A percentile compares a stretch with the other conserved stretches of the same genome.
Conservation (phyloP, 2,329 filamentous ascomycete species). For the Gaeumannomyces tritici region DNA sequence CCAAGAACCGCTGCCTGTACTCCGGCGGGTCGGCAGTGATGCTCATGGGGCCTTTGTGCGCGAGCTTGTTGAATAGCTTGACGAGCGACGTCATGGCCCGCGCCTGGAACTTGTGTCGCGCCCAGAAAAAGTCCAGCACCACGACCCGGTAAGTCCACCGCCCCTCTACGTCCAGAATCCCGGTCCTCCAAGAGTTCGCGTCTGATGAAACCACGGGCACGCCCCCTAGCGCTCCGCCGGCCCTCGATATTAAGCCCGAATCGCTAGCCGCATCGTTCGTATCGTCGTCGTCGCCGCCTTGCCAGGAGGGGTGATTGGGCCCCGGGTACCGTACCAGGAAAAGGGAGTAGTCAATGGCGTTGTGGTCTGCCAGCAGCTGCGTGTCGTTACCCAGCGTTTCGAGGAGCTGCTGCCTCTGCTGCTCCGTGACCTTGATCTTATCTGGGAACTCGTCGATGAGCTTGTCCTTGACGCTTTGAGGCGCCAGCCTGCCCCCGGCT, state of each 20-base stretch:
- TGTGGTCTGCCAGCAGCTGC: slow-evolving; percentile 47
- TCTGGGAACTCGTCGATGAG: slow-evolving; percentile 60
- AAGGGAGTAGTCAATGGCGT: slow-evolving; percentile 67
- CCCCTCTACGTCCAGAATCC: slow-evolving; percentile 49
- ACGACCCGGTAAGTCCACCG: slow-evolving; percentile 59
- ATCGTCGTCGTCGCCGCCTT: slow-evolving; percentile 9
- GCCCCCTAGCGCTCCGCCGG: slow-evolving; percentile 9
- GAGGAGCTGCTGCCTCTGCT: slow-evolving; percentile 47
- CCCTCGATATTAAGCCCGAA: slow-evolving; percentile 11
- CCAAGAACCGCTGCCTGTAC: slow-evolving; percentile 47
- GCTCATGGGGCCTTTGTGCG: slow-evolving; percentile 60
- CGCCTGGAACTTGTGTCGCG: slow-evolving; percentile 59
- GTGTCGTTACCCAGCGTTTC: slow-evolving; percentile 51
- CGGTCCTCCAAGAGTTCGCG: slow-evolving; percentile 48
- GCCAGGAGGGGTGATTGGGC: background rate
- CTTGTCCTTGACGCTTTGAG: slow-evolving; percentile 54
- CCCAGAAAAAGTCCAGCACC: slow-evolving; percentile 71
- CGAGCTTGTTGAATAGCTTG: slow-evolving; percentile 47
- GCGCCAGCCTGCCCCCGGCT: slow-evolving; percentile 51
- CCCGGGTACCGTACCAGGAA: slow-evolving; percentile 47
- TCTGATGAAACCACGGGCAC: slow-evolving; percentile 21
- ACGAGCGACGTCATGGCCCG: slow-evolving; percentile 57
- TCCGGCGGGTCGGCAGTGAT: slow-evolving; percentile 62
- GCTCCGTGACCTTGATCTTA: slow-evolving; percentile 47
- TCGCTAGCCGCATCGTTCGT: slow-evolving; percentile 6